These are phyloP conservation scores for Scolecobasidium constrictum DNA, from an alignment of 2,329 filamentous ascomycete species.

Conservation along the genomic window DNA sequence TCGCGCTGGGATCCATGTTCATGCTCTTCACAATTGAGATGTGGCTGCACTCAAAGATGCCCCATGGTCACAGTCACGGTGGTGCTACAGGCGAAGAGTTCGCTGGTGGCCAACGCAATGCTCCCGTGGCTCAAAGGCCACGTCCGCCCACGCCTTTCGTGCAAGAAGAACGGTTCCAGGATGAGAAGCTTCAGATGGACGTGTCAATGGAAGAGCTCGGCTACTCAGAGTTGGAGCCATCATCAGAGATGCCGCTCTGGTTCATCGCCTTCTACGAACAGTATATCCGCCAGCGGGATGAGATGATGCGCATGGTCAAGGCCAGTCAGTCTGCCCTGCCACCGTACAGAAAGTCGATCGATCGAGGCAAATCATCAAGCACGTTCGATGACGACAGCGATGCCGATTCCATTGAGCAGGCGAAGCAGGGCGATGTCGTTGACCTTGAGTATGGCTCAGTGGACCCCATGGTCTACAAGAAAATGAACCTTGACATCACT, in stretches of 20 bases:
- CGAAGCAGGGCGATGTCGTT: constrained; percentile 10
- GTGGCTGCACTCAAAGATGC: constrained; percentile 41
- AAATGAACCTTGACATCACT: constrained; percentile 27
- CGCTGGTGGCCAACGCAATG: constrained; percentile 1
- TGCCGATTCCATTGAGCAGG: neutral
- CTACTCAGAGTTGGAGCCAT: constrained; percentile 15
- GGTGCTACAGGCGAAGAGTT: constrained; percentile 36
- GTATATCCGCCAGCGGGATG: constrained; percentile 49
- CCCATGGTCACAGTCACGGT: constrained; percentile 34
- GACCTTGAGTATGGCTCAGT: constrained; percentile 24
- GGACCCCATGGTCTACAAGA: constrained; percentile 26
- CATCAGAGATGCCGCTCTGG: constrained; percentile 46
- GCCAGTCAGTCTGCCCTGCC: constrained; percentile 8
- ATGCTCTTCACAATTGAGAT: constrained; percentile 52
- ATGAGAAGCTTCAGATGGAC: neutral
- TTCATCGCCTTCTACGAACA: constrained; percentile 54
- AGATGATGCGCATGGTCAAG: constrained; percentile 46
- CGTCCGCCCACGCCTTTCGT: neutral
- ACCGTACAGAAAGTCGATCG: neutral
- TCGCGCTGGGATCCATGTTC: constrained; percentile 55
- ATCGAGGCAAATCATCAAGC: neutral
- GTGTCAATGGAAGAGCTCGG: neutral
- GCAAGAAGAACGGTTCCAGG: neutral
- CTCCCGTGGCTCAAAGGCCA: neutral
- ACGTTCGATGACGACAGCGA: neutral